Percentiles rank a stretch among this genome's conserved stretches.
Conservation (phyloP, 495 filamentous ascomycete species). For the Elasticomyces elasticus region DNA sequence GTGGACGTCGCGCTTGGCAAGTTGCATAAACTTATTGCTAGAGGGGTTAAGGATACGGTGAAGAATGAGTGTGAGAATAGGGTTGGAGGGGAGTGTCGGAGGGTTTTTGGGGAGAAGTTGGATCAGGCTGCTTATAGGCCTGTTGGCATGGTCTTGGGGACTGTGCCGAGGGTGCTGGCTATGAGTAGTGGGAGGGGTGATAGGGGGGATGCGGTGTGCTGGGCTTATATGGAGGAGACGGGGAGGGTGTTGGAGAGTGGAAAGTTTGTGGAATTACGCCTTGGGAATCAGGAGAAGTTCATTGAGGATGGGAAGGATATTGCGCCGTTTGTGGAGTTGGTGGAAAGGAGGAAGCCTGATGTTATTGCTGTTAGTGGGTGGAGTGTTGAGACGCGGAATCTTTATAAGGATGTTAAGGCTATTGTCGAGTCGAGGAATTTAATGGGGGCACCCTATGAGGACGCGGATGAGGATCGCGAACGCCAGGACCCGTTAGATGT, state of each 20-base stretch:
- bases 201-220: conserved; percentile 70
- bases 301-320: conserved; percentile 52
- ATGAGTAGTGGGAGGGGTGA: conserved; percentile 74
- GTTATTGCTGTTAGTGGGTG: conserved; percentile 86
- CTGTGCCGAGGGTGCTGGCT: conserved; percentile 74
- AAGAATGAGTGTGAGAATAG: conserved; percentile 85
- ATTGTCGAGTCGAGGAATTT: conserved; percentile 67
- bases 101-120: conserved; percentile 73
- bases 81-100: conserved; percentile 68
- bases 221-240: conserved; percentile 88
- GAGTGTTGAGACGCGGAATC: conserved; percentile 72
- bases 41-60: conserved; percentile 86
- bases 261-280: conserved; percentile 66
- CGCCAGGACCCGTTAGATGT: conserved; percentile 70
- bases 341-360: conserved; percentile 71
- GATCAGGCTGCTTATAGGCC: conserved; percentile 96
- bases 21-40: conserved; percentile 72
- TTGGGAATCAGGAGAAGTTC: conserved; percentile 57
- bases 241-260: conserved; percentile 80
- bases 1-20: conserved; percentile 71
- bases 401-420: conserved; percentile 67
- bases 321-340: conserved; percentile 59
- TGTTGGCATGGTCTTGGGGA: conserved; percentile 83
- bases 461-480: conserved; percentile 55
- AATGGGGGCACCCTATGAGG: conserved; percentile 55